Percentiles rank a stretch among this genome's conserved stretches.
Conservation (phyloP, 2,329 filamentous ascomycete genomes). For the Drechslerella coelobrocha region DNA sequence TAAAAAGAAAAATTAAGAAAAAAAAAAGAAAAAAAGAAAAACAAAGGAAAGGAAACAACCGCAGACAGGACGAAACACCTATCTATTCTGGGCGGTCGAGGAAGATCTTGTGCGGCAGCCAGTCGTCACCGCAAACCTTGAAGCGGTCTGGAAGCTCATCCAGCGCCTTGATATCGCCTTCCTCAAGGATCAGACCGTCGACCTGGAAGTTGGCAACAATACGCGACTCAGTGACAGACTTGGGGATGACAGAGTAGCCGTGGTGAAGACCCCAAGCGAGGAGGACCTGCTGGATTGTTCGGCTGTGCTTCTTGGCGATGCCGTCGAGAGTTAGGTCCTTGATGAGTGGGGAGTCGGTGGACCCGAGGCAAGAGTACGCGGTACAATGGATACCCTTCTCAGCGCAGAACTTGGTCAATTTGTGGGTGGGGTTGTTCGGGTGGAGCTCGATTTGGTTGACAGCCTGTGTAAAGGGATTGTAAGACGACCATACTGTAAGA, state of each 20-base stretch:
- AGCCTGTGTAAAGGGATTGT: constrained; percentile 59
- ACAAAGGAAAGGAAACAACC: constrained; percentile 12
- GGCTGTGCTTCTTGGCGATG: constrained; percentile 71
- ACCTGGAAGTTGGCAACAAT: constrained; percentile 79
- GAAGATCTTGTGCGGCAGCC: constrained; percentile 76
- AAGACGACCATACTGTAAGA: too few species aligned
- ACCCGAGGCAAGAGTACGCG: constrained; percentile 73
- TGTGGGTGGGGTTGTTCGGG: constrained; percentile 80
- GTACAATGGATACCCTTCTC: constrained; percentile 77
- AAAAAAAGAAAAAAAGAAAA: constrained; percentile 22
- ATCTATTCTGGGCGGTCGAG: constrained; percentile 74
- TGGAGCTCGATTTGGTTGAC: constrained; percentile 86
- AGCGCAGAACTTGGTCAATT: constrained; percentile 75
- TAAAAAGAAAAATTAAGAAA: constrained; percentile 4
- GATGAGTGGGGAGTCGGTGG: constrained; percentile 72
- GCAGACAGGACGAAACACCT: neutral
- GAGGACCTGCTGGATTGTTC: constrained; percentile 76
- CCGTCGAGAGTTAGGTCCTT: constrained; percentile 69
- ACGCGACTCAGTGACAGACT: constrained; percentile 75
- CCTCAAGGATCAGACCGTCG: constrained; percentile 75
- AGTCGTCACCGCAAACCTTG: constrained; percentile 73
- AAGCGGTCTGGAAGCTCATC: constrained; percentile 75
- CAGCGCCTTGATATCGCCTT: constrained; percentile 74
- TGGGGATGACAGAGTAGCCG: constrained; percentile 83
- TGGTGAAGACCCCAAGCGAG: constrained; percentile 81